phyloP scores from a whole-genome alignment of 2,329 filamentous ascomycete species.

The Magnaporthiopsis rhizophila region DNA sequence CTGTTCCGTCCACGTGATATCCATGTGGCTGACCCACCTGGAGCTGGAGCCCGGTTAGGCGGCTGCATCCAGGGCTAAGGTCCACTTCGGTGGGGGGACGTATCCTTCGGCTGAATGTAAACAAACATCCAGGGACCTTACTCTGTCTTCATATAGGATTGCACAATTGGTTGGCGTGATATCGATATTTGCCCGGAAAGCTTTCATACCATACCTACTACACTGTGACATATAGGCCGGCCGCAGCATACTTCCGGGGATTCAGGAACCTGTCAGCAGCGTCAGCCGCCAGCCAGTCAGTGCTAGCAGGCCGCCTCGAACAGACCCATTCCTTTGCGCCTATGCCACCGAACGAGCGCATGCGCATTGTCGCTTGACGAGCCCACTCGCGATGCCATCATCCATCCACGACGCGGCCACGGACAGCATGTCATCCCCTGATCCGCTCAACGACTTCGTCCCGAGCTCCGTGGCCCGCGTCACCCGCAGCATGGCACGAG shows the following conservation, averaged over 20 bases:
- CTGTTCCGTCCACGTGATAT: too few relatives aligned
- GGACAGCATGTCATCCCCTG: slow-evolving; percentile 41
- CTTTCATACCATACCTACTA: not conserved
- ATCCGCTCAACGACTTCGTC: slow-evolving; percentile 38
- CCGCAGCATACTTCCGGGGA: not conserved
- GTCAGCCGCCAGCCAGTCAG: not conserved
- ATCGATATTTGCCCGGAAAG: not conserved
- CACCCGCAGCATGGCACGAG: slow-evolving; percentile 35
- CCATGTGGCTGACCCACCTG: too few relatives aligned
- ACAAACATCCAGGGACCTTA: not conserved
- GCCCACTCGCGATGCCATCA: not conserved
- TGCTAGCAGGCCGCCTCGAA: not conserved
- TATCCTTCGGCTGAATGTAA: not conserved
- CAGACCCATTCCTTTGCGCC: slow-evolving; percentile 1
- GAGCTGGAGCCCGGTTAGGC: not conserved
- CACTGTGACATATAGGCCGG: not conserved
- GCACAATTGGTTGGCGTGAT: not conserved
- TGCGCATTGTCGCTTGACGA: not conserved
- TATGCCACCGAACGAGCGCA: not conserved
- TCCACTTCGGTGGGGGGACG: not conserved
- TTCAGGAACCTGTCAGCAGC: not conserved
- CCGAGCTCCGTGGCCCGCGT: slow-evolving; percentile 25
- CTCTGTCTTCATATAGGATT: not conserved
- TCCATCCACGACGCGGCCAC: slow-evolving; percentile 17
- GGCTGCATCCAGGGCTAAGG: not conserved